Evolutionary conservation across 176 grass and related monocot genomes (phyloP).

Genomic region (Oryza brachyantha): DNA sequence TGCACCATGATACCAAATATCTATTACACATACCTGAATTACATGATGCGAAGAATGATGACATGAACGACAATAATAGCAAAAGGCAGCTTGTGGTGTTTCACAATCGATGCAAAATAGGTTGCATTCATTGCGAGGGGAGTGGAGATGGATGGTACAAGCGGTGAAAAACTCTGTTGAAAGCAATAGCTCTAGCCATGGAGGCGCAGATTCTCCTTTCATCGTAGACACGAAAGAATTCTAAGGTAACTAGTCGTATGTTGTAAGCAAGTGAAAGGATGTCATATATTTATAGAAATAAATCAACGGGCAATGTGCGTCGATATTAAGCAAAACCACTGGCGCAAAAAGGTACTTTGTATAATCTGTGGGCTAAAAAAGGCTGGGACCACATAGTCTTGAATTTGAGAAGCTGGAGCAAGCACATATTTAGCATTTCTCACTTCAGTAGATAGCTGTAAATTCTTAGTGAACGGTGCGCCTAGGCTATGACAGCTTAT

Average conservation of each 20-base stretch:
- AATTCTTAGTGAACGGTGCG: not conserved
- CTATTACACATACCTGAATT: conserved; percentile 53
- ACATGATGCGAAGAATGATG: conserved; percentile 53
- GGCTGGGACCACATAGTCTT: not conserved
- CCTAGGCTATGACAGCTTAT: not conserved
- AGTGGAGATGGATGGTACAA: conserved; percentile 33
- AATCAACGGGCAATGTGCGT: not conserved
- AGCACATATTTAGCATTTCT: not conserved
- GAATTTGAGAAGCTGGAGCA: too few relatives aligned
- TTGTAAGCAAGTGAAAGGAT: not conserved
- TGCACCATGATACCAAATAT: not conserved
- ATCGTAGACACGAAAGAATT: not conserved
- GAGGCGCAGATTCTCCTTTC: conserved; percentile 26
- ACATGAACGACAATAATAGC: conserved; percentile 44
- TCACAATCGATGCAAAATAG: conserved; percentile 59
- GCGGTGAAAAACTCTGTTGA: conserved; percentile 45
- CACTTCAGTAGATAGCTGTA: not conserved
- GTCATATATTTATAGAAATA: not conserved
- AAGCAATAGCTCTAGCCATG: conserved; percentile 53
- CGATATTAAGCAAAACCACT: not conserved
- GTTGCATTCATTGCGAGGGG: conserved; percentile 56
- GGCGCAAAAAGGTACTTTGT: not conserved
- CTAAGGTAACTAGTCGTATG: not conserved
- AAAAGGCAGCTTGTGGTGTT: conserved; percentile 27
- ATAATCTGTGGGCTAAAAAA: not conserved